Evolutionary conservation across 352 stramenopile species (phyloP), one percentile per base, ranked within the genome.

Genomic region (Halophytophthora batemanensis): DNA sequence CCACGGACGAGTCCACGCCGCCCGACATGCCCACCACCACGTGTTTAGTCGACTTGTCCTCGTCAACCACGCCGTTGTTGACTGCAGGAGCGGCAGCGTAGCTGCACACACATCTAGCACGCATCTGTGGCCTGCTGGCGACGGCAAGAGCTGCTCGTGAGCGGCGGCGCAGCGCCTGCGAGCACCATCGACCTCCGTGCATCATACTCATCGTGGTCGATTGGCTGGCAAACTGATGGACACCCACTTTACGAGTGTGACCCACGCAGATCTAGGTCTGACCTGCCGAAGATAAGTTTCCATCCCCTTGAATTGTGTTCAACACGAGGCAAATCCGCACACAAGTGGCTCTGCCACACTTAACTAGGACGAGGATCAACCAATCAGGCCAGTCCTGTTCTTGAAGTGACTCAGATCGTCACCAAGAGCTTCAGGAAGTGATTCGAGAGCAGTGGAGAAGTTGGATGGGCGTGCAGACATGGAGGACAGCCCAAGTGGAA

Each of bases 1-100:
- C 78, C 22, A 99, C 96, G 1, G 96, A 98, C 18, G 95, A 99
- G 69, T 99, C 97, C 19, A 99, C 96, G n/a, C 97, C 97, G 23
- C 97, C 97, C 12, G 95, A 99, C 81, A 99, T 96, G 37, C 96
- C 97, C 22, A 99, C 90, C 1, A 97, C 92, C 36, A 99, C 87
- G 50, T 87, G 81, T 47, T 80, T 86, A 23, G 48, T 57, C 10
- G 43, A 54, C 22, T 78, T 76, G 1, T 61, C n/a, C 48, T n/a
- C 13, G 40, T 12, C 19, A 11, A 19, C 40, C 12, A 37, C 15
- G 25, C 23, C 21, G 14, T n/a, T 10, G 28, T 34, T 34, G 3
- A n/a, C 49, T 34, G 61, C 21, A 15, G 6, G 11, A 29, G 13
- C 1, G 4, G 18, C 33, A 29, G 21, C 7, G 50, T 56, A 19